Evolutionary conservation across 2,329 filamentous ascomycete genomes (phyloP).

Genomic region (Whalleya microplaca): DNA sequence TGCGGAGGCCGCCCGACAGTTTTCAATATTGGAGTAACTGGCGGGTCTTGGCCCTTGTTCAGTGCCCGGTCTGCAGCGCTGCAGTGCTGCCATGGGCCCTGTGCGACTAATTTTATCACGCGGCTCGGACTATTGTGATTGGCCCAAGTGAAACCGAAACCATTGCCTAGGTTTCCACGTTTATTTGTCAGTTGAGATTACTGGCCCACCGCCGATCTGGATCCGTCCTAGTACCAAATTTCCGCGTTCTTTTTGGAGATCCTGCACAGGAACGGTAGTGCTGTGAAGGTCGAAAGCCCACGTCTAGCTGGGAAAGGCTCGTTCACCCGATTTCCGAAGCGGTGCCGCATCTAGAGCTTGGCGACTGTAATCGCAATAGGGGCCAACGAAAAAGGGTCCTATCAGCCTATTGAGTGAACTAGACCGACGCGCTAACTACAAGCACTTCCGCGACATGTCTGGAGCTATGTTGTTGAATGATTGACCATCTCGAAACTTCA

Average conservation of each 20-base stretch:
- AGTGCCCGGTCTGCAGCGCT: slow-evolving; percentile 11
- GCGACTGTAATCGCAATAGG: not conserved
- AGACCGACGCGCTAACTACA: not conserved
- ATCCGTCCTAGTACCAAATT: slow-evolving; percentile 12
- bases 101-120: slow-evolving; percentile 26
- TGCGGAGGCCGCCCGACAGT: slow-evolving; percentile 23
- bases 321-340: slow-evolving; percentile 3
- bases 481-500: not conserved
- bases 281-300: not conserved
- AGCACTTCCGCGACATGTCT: not conserved
- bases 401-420: no score
- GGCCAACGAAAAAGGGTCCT: not conserved
- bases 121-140: slow-evolving; percentile 25
- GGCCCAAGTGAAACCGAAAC: slow-evolving; percentile 6
- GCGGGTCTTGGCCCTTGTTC: slow-evolving; percentile 15
- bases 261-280: not conserved
- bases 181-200: slow-evolving; percentile 31
- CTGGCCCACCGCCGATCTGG: slow-evolving; percentile 26
- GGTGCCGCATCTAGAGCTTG: not conserved
- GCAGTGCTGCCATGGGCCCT: slow-evolving; percentile 4
- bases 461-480: not conserved
- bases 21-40: not conserved
- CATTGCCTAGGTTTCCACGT: slow-evolving; percentile 10
- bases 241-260: slow-evolving; percentile 5
- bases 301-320: slow-evolving; percentile 2